phyloP scores from a whole-genome alignment of 2,329 filamentous ascomycete species.

The Phoma herbarum region DNA sequence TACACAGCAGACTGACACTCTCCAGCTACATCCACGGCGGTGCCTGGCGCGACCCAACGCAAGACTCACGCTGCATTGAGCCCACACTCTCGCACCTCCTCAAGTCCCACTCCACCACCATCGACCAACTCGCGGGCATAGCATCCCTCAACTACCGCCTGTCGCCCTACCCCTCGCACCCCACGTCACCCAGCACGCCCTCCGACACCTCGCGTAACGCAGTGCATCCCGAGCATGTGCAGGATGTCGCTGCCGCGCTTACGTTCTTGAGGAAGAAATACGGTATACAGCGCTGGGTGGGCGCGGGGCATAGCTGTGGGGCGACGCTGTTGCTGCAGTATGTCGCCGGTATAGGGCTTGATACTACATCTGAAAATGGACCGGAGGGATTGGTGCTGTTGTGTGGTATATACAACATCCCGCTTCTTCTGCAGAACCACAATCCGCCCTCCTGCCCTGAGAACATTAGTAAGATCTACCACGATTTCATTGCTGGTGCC shows the following conservation, averaged over 20 bases:
- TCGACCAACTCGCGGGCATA: slow-evolving; percentile 63
- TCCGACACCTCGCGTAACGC: slow-evolving; percentile 59
- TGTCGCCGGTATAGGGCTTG: slow-evolving; percentile 28
- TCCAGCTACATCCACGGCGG: slow-evolving; percentile 59
- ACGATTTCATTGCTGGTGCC: slow-evolving; percentile 65
- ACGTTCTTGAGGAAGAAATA: slow-evolving; percentile 60
- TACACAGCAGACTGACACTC: background rate
- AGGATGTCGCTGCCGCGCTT: slow-evolving; percentile 64
- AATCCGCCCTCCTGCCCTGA: slow-evolving; percentile 39
- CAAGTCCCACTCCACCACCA: slow-evolving; percentile 22
- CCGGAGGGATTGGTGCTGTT: slow-evolving; percentile 65
- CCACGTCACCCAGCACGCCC: slow-evolving; percentile 57
- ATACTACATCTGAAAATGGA: background rate
- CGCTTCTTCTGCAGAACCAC: slow-evolving; percentile 60
- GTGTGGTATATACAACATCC: slow-evolving; percentile 73
- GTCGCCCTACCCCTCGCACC: slow-evolving; percentile 59
- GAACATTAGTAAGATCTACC: slow-evolving; percentile 60
- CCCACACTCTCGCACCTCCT: slow-evolving; percentile 51
- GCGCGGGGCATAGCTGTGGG: slow-evolving; percentile 70
- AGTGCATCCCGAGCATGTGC: slow-evolving; percentile 68
- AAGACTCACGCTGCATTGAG: slow-evolving; percentile 48
- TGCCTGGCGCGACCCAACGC: slow-evolving; percentile 59
- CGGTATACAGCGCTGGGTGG: slow-evolving; percentile 60
- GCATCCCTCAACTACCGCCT: slow-evolving; percentile 72
- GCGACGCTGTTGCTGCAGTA: slow-evolving; percentile 71